Evolutionary conservation across 352 stramenopile genomes (phyloP), one percentile per base, ranked within the genome.

Genomic region (Phytopythium mirpurense): DNA sequence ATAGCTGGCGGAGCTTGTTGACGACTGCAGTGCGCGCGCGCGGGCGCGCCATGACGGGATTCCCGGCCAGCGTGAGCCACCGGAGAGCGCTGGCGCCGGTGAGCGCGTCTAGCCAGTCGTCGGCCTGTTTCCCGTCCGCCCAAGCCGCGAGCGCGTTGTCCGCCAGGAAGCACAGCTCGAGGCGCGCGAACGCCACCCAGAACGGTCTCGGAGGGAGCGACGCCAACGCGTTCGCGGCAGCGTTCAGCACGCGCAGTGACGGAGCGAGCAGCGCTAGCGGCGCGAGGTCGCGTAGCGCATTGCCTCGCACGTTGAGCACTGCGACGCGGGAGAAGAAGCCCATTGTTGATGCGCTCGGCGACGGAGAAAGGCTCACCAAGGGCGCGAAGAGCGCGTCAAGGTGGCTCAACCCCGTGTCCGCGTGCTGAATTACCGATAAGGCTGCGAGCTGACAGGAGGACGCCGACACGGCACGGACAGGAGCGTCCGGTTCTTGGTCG

Each of bases 1-100:
- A 69, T 10, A 92, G 60, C 14, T 69, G 71, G 0, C 69, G 71
- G 12, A 92, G 60, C 40, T 84, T 82, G 62, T 88, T 88, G 31
- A 90, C 65, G n/a, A 92, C 42, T 44, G 87, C 86, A 21, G 61
- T 65, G 12, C 82, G 78, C 14, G 78, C 68, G 35, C 83, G 78
- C 24, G 61, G 62, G 7, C 73, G 51, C 0, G 54, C 48, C 73
- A 83, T 86, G 58, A 90, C 57, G 18, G 82, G 78, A 27, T 92
- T 92, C 24, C 70, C 69, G 0, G 77, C 51, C 18, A 90, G 43
- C 3, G 60, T 74, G 27, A 92, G 67, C 82, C 82, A 92, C 15
- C 70, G 58, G 18, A 90, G 55, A 7, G 64, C 64, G 0, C 41
- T n/a, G 1, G 60, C 49, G 1, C 77, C 73, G 45, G 77, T 62